Evolutionary conservation across 2,329 filamentous ascomycete genomes (phyloP).

Genomic region (Graphilbum fragrans): DNA sequence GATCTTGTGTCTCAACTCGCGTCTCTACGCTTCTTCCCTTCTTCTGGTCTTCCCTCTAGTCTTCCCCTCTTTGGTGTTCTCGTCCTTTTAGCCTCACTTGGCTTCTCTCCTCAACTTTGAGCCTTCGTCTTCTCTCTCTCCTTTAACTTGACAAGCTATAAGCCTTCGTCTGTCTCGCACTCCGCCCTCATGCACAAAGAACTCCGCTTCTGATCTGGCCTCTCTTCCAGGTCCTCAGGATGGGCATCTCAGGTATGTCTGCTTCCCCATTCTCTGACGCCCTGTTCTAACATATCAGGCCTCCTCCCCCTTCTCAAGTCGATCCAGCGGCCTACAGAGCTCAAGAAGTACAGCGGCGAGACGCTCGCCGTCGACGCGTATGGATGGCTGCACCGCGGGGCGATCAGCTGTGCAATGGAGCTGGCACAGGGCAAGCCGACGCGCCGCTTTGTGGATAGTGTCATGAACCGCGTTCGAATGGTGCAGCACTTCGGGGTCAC

Average conservation of each 20-base stretch:
- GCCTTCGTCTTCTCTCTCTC: neutral
- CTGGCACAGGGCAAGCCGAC: slow-evolving; percentile 82
- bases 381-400: slow-evolving; percentile 94
- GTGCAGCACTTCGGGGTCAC: slow-evolving; percentile 83
- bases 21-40: no score
- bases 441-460: slow-evolving; percentile 79
- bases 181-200: neutral
- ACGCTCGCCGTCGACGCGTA: slow-evolving; percentile 94
- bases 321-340: slow-evolving; percentile 76
- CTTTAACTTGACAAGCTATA: neutral
- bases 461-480: slow-evolving; percentile 86
- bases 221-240: slow-evolving; percentile 3
- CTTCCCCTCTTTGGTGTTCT: no score
- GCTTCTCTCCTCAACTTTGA: no score
- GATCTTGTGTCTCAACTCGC: no score
- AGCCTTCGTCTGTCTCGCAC: neutral
- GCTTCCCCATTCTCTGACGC: neutral
- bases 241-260: slow-evolving; percentile 13
- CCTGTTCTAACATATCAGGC: slow-evolving; percentile 33
- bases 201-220: neutral
- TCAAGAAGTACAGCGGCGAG: slow-evolving; percentile 79
- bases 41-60: no score
- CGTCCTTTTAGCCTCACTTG: no score
- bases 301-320: slow-evolving; percentile 88
- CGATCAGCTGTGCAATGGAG: slow-evolving; percentile 80